Base-by-base conservation (phyloP, 306 rosid genomes). In the Fagus crenata region DNA sequence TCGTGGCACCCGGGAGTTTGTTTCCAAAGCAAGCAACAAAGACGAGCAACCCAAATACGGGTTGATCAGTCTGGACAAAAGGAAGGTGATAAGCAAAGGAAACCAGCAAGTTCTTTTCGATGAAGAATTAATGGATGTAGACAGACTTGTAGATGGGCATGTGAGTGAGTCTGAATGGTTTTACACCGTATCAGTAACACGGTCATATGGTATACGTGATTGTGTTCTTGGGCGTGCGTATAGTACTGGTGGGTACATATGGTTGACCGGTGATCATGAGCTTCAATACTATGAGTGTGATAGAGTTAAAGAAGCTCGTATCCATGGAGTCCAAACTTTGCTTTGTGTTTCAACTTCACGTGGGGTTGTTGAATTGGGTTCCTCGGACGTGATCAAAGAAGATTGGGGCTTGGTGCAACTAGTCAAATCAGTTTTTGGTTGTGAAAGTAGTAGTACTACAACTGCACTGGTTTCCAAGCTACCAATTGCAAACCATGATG, bases 311-410 rank as follows among this genome's bases (percentile, higher is more conserved):
- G 86, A 88, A 77, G 91, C 89, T 2, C 53, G 73, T 1, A 17
- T 53, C 15, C 83, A 76, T 11, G 89, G 86, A 33, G 69, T 88
- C 82, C 83, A 72, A 4, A 83, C 91, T 14, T 41, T 88, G 51
- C 82, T 83, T 28, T 88, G 78, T 49, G 61, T 88, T 49, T 71
- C 83, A 2, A 79, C 77, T 14, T 64, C 85, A 0, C 7, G 7
- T 53, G 91, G 91, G 11, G 89, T 83, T 2, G 64, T 88, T 32
- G 89, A 88, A 69, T 32, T 88, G 15, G 91, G 86, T 43, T 85
- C 91, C 49, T 53, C 56, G 42, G 72, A 83, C 3, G 32, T 77
- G 77, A 71, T 83, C 37, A 46, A 40, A 18, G 76, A 81, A 28
- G 86, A 83, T 35, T 79, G 84, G 85, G 31, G 71, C 1, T 58